Evolutionary conservation across 495 filamentous ascomycete genomes (phyloP), one percentile per base, ranked within the genome.

Genomic region (Parachaetomium inaequale): DNA sequence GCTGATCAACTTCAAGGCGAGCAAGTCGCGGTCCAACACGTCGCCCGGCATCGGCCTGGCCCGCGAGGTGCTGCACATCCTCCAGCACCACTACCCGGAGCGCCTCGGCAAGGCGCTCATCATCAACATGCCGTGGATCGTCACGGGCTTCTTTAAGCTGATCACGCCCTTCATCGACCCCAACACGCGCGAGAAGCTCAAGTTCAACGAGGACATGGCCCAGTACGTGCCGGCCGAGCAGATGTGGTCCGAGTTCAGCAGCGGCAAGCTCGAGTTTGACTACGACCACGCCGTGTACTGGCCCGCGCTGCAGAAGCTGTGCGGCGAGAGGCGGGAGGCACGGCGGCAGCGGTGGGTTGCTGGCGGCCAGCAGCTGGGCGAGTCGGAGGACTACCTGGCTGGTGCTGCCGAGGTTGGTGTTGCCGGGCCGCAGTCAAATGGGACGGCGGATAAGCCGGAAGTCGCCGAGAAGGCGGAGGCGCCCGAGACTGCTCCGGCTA

Each of bases 121-220:
- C 52, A 88, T 89, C 67, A 94, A 98, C 62, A 81, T 96, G 53
- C 94, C 93, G 14, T 96, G 90, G 84, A 78, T 93, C 54, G 87
- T 97, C 55, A 85, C 81, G 73, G 87, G 85, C 26, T 98, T 98
- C 82, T 95, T 96, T 82, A 96, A 95, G 76, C 75, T 96, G 61
- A 92, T 98, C 76, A 90, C 85, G 21, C 92, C 93, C 29, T 98
- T 98, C 74, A 96, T 98, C 72, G 94, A 98, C 76, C 94, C 94
- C 10, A 65, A 87, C 62, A 98, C 94, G 17, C 85, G 87, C 17
- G 84, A 94, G 64, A 98, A 98, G 79, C 84, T 98, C 69, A 91
- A 90, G 70, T 98, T 96, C 81, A 96, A 96, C 75, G 89, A 95
- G 67, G 88, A 96, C 67, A 82, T 94, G 75, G 76, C 79, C 62